Conservation (phyloP, 495 filamentous ascomycete genomes). For the Neurospora tetraspora region DNA sequence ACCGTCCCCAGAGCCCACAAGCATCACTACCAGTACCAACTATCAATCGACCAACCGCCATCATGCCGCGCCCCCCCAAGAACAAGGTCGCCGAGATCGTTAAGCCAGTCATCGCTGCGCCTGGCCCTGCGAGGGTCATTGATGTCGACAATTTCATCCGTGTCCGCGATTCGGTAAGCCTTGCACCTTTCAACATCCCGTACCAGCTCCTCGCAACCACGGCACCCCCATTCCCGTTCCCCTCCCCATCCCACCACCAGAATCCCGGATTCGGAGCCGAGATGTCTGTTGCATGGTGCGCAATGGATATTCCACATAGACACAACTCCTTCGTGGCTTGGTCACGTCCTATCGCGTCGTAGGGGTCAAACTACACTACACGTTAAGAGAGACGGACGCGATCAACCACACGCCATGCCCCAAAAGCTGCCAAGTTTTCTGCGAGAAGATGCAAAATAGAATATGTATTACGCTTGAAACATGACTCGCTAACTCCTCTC, state of each 20-base stretch:
- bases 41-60: constrained; percentile 8
- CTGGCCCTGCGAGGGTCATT: constrained; percentile 27
- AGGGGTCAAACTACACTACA: background rate
- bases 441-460: background rate
- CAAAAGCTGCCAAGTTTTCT: background rate
- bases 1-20: constrained; percentile 11
- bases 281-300: background rate
- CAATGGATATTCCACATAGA: background rate
- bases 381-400: background rate
- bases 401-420: background rate
- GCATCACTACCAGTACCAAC: constrained; percentile 9
- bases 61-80: constrained; percentile 29
- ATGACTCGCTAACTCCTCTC: constrained; percentile 16
- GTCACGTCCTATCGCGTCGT: background rate
- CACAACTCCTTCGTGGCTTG: background rate
- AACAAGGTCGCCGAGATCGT: constrained; percentile 33
- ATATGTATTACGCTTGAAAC: background rate
- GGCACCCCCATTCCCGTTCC: background rate
- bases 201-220: constrained; percentile 5
- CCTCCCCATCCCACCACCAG: background rate
- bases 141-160: constrained; percentile 39
- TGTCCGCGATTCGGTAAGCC: constrained; percentile 42
- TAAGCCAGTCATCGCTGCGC: constrained; percentile 19
- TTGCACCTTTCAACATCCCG: constrained; percentile 3
- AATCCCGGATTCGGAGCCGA: background rate